These are phyloP conservation scores for Tilletiopsis washingtonensis DNA, from an alignment of 1,284 basidiomycete genomes.

Conservation along the genomic window DNA sequence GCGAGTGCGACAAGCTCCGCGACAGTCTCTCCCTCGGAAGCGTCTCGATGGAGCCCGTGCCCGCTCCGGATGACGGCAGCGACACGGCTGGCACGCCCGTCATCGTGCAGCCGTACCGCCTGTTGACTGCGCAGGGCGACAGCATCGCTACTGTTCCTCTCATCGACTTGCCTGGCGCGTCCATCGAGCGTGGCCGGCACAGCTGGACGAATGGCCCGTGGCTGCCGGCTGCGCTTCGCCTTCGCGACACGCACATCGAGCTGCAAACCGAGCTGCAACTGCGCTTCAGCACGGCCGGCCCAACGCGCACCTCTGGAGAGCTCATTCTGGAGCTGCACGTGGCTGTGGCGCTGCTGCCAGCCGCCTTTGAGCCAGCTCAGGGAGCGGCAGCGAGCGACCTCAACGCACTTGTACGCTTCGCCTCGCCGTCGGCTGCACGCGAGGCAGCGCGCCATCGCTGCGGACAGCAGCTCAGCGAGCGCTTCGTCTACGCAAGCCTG, in stretches of 20 bases:
- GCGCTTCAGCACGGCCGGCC: background rate
- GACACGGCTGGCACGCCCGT: too few relatives aligned
- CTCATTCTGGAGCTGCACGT: slow-evolving; percentile 2
- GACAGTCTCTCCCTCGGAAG: too few relatives aligned
- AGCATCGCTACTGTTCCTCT: background rate
- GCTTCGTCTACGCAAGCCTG: slow-evolving; percentile 26
- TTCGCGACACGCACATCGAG: background rate
- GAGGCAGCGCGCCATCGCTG: background rate
- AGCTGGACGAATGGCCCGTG: background rate
- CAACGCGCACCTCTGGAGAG: background rate
- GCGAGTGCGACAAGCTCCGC: too few relatives aligned
- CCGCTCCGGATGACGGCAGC: too few relatives aligned
- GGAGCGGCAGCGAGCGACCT: slow-evolving; percentile 14
- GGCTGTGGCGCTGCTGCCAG: slow-evolving; percentile 1
- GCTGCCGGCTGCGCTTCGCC: background rate
- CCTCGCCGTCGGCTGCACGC: background rate
- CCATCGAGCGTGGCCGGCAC: too few relatives aligned
- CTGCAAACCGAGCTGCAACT: too few relatives aligned
- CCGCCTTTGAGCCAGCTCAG: slow-evolving; percentile 4
- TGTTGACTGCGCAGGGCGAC: too few relatives aligned
- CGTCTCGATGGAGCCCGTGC: too few relatives aligned
- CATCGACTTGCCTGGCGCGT: background rate
- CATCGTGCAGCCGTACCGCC: too few relatives aligned
- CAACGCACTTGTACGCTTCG: slow-evolving; percentile 10
- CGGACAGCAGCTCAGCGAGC: slow-evolving; percentile 6